Evolutionary conservation across 2,329 filamentous ascomycete genomes (phyloP), one percentile per base, ranked within the genome.

Genomic region (Fusarium oligoseptatum): DNA sequence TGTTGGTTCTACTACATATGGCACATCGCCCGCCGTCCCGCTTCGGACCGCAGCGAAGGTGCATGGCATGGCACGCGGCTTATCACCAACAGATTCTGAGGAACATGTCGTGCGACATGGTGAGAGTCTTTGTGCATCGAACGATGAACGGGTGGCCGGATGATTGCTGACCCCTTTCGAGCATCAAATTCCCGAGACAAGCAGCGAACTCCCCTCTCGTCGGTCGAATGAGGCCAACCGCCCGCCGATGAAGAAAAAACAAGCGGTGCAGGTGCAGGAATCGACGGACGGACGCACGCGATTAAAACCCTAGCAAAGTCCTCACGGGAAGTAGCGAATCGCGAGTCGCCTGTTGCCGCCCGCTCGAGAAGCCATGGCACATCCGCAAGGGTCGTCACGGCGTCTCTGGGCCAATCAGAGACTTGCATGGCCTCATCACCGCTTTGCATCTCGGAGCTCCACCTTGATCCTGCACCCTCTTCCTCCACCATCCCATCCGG

Each of bases 321-420:
- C 63, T 64, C 70, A 62, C 55, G 9, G 10, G 34, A 6, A 43
- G 52, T n/a, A 63, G 45, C 77, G 67, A 79, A 79, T 79, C 66
- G 76, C 17, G 60, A 14, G 24, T 58, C 24, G 24, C 20, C 66
- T 79, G 61, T 79, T 79, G 55, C 77, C 77, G 77, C 77, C 77
- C 75, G 72, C 32, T 66, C 27, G 48, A 63, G 41, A 70, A 67
- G 66, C 63, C 56, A 69, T 72, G 57, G 34, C 60, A 52, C 68
- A 67, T 36, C 52, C 39, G 50, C 67, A 67, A 74, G 66, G 68
- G 66, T 65, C 64, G 52, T 71, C 74, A 70, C 69, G 45, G 74
- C 65, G 68, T 65, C 72, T 70, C 70, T 66, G 32, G 24, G 20
- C 77, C 66, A 79, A 79, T 79, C 66, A 79, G 55, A 65, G 36